These are phyloP conservation scores for Carex kokanica DNA, from an alignment of 176 grass and related monocot genomes.

Conservation along the genomic window DNA sequence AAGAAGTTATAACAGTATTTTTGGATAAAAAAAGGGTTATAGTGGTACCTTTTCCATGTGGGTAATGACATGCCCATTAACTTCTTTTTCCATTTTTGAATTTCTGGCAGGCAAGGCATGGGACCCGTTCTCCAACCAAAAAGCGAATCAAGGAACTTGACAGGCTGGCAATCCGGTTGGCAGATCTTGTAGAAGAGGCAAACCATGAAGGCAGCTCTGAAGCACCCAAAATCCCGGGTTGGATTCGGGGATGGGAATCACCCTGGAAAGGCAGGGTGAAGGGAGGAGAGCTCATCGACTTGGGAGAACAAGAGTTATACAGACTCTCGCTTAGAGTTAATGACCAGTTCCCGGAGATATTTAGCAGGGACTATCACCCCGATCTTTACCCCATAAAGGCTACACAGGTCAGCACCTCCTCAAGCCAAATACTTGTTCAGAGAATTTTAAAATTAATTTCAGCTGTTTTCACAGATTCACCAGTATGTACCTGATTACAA, in stretches of 20 bases:
- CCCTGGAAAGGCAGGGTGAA: slow-evolving; percentile 71
- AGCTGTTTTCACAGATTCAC: background rate
- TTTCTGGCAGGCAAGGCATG: slow-evolving; percentile 71
- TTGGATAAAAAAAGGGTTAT: background rate
- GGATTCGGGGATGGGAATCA: slow-evolving; percentile 82
- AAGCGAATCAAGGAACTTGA: slow-evolving; percentile 90
- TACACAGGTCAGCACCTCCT: slow-evolving; percentile 61
- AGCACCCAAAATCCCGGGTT: slow-evolving; percentile 53
- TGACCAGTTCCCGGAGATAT: slow-evolving; percentile 60
- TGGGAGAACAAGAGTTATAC: slow-evolving; percentile 84
- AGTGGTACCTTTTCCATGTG: background rate
- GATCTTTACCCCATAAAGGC: slow-evolving; percentile 71
- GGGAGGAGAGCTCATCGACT: slow-evolving; percentile 71
- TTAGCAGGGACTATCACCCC: slow-evolving; percentile 81
- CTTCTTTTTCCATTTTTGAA: background rate
- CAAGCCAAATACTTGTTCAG: background rate
- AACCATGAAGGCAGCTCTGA: slow-evolving; percentile 30
- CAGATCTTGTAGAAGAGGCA: slow-evolving; percentile 50
- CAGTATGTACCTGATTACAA: background rate
- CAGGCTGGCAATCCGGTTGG: slow-evolving; percentile 45
- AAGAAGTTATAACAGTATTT: background rate
- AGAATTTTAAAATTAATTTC: background rate
- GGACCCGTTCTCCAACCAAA: slow-evolving; percentile 79
- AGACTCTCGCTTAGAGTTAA: slow-evolving; percentile 64
- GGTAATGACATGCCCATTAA: background rate